These are phyloP conservation scores for Flaveria bidentis DNA, from an alignment of 129 eudicot species.

Conservation along the genomic window DNA sequence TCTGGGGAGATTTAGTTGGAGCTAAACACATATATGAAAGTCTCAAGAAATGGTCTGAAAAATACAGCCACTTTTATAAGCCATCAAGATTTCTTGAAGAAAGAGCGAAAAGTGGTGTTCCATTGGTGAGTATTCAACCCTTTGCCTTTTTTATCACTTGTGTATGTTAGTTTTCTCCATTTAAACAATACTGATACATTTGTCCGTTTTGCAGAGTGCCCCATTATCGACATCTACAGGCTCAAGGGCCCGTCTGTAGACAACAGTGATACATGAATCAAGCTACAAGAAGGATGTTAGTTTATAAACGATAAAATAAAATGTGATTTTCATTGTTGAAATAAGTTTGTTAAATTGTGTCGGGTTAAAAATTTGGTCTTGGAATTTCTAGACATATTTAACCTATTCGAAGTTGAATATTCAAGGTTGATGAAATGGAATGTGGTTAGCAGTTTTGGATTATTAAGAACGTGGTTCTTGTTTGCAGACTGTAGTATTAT, in stretches of 20 bases:
- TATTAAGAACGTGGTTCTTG: not conserved
- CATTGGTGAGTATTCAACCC: conserved; percentile 56
- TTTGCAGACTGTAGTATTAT: not conserved
- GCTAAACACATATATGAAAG: conserved; percentile 67
- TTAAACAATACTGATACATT: conserved; percentile 17
- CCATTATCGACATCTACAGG: conserved; percentile 24
- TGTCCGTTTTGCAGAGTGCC: conserved; percentile 37
- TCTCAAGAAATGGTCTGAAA: conserved; percentile 76
- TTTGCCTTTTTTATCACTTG: not conserved
- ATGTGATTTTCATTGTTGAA: conserved; percentile 9
- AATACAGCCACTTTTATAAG: conserved; percentile 63
- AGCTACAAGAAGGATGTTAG: not conserved
- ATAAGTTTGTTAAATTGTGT: conserved; percentile 23
- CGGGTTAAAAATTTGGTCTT: not conserved
- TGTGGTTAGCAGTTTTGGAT: not conserved
- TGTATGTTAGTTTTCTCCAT: not conserved
- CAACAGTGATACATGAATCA: conserved; percentile 4
- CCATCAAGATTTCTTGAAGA: conserved; percentile 96
- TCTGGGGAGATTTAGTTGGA: conserved; percentile 93
- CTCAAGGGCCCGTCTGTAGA: conserved; percentile 41
- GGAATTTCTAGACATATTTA: not conserved
- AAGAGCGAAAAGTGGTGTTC: conserved; percentile 75
- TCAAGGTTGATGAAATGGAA: not conserved
- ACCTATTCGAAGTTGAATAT: not conserved
- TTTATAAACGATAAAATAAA: conserved; percentile 13